Conservation (phyloP, 23 red algal genomes). For the Cyanidiococcus yangmingshanensis region DNA sequence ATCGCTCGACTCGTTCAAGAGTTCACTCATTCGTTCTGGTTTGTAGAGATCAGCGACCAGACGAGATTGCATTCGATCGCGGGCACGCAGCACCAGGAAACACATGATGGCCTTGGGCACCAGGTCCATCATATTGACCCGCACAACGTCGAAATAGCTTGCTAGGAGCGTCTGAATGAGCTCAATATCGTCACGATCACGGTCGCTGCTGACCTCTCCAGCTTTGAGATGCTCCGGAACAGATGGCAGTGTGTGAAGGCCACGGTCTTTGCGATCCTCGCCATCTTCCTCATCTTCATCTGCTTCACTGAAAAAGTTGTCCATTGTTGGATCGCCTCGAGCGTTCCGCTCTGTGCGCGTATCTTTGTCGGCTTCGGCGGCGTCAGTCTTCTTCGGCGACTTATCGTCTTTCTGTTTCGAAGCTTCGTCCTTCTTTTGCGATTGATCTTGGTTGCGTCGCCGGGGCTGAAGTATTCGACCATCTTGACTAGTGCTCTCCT, state of each 20-base stretch:
- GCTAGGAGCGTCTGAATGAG: constrained; percentile 70
- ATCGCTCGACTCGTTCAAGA: constrained; percentile 60
- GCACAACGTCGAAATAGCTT: constrained; percentile 89
- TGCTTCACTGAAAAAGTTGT: constrained; percentile 18
- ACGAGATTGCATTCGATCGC: constrained; percentile 18
- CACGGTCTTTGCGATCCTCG: neutral
- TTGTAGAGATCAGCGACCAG: constrained; percentile 57
- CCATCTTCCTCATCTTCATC: constrained; percentile 13
- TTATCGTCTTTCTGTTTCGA: neutral
- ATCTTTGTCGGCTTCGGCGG: neutral
- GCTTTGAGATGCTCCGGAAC: constrained; percentile 16
- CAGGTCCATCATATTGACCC: constrained; percentile 65
- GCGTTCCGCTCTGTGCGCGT: neutral
- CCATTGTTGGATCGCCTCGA: neutral
- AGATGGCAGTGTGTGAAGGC: neutral
- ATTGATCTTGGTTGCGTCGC: neutral
- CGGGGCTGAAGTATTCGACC: neutral
- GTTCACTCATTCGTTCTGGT: constrained; percentile 40
- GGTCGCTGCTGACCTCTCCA: constrained; percentile 27
- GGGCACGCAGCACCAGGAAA: constrained; percentile 66
- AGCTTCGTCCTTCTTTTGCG: neutral
- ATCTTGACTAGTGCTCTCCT: neutral
- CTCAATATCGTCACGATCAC: constrained; percentile 70
- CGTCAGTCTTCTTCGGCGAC: constrained; percentile 13
- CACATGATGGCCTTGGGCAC: constrained; percentile 94